Evolutionary conservation across 257 asterid species (phyloP), one percentile per base, ranked within the genome.

Genomic region (Henckelia pumila): DNA sequence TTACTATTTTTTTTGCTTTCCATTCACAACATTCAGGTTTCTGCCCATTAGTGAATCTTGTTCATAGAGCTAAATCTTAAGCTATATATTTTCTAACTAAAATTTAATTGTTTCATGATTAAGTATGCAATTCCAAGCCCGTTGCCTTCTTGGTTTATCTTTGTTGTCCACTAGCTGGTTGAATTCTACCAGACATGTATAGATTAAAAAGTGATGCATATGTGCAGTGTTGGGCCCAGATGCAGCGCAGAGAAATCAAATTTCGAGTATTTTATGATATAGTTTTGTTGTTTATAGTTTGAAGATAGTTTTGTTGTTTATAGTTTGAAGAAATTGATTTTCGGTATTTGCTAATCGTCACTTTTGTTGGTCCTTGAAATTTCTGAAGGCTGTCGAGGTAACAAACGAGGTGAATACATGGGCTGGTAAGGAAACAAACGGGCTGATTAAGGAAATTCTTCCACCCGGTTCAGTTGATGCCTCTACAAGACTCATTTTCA

Each of bases 341-440:
- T 47, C 17, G 21, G 21, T 47, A 14, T 47, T 20, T 47, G 8
- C 55, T 47, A 17, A 47, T 47, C 19, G 2, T 13, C 19, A 11
- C n/a, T 40, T 40, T 35, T 10, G 1, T 40, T 47, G 6, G 55
- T 16, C 20, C 55, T 5, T 0, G 0, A 47, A 47, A 26, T 72
- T 56, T 24, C 11, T 9, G 11, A 53, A 84, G 89, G 76, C 84
- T 56, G 84, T 14, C 32, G 80, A 77, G 52, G 83, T 77, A 40
- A 70, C 63, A 8, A 49, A 71, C 28, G 78, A 72, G 32, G 89
- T 81, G 78, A 84, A 84, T 68, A 17, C 71, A 0, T 84, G 86
- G 86, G 84, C 83, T 7, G 86, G 79, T 64, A 81, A 78, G 77
- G 78, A 78, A 81, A 83, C 89, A 13, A 75, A 70, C 35, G 85